These are phyloP conservation scores for Circinella umbellata DNA, from an alignment of 371 early-diverging fungal species.

Conservation along the genomic window DNA sequence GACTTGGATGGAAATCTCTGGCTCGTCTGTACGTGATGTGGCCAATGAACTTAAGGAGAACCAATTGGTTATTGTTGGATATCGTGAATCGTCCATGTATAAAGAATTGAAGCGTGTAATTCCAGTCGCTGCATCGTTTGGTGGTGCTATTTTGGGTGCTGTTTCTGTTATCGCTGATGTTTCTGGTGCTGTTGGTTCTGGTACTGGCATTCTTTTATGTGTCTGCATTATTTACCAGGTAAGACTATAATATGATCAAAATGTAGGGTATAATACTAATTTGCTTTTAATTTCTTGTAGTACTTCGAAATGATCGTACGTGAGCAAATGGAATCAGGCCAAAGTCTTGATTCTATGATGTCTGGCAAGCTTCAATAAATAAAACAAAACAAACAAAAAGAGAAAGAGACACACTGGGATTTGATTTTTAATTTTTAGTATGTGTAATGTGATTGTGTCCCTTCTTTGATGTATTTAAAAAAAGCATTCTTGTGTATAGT, in stretches of 20 bases:
- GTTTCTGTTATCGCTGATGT: conserved; percentile 96
- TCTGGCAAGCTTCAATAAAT: conserved; percentile 11
- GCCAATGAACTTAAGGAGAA: conserved; percentile 98
- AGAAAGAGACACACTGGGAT: not conserved
- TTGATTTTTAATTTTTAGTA: not conserved
- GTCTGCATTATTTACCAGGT: conserved; percentile 99
- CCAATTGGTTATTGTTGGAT: conserved; percentile 95
- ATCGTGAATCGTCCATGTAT: conserved; percentile 96
- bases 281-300: conserved; percentile 18
- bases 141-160: conserved; percentile 96
- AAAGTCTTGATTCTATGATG: conserved; percentile 46
- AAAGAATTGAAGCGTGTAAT: conserved; percentile 99
- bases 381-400: not conserved
- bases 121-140: conserved; percentile 94
- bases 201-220: conserved; percentile 99
- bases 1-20: conserved; percentile 98
- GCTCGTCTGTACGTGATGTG: conserved; percentile 96
- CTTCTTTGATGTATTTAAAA: conserved; percentile 3
- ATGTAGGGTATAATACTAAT: conserved; percentile 32
- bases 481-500: not conserved
- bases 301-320: conserved; percentile 98
- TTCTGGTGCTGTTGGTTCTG: conserved; percentile 95
- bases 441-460: not conserved
- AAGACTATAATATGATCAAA: not conserved
- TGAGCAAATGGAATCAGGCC: conserved; percentile 85